Base-by-base conservation (phyloP, 208 protist genomes). In the Acanthamoeba triangularis region DNA sequence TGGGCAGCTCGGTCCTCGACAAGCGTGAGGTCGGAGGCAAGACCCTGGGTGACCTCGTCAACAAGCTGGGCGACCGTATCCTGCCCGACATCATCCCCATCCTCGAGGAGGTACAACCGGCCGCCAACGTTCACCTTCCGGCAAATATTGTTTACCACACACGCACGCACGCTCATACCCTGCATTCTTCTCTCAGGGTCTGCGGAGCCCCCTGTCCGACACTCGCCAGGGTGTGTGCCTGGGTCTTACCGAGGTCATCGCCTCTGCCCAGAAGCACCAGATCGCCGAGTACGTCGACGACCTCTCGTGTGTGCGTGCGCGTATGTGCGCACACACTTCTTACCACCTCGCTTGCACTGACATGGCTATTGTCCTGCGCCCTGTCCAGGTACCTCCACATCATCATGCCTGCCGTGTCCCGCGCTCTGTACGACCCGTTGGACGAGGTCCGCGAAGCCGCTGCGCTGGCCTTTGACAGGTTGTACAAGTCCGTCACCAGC, bases 21-120 rank as follows among this genome's bases (percentile, higher is more conserved):
- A 85, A 95, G 74, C 52, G 96, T 23, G 37, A 76, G 23, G 94
- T 98, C 18, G 97, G 96, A 3, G 96, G 95, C 11, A 96, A 95
- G 52, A 97, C 97, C 28, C 90, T 98, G 23, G 98, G 98, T 52
- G 97, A 98, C 74, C 67, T 98, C 10, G 97, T 98, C 4, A 61
- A 85, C 69, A 98, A 98, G 90, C 93, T 98, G 23, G 97, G 97
- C 67, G 98, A 98, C 41, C 96, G 96, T 41, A 97, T 99, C 16
- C 92, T 99, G 14, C 97, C 97, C 47, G 97, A 98, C n/a, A 97
- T 98, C 69, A 96, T 98, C 28, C 98, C 98, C 41, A 98, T 98
- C 25, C 84, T 98, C 7, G 96, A 98, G 82, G 28, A 95, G 72
- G 97, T 95, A 44, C 28, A 41, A 14, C 14, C 44, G 13, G 13